These are phyloP conservation scores for Solanum hybrid DNA, from an alignment of 305 asterid genomes.

Conservation along the genomic window DNA sequence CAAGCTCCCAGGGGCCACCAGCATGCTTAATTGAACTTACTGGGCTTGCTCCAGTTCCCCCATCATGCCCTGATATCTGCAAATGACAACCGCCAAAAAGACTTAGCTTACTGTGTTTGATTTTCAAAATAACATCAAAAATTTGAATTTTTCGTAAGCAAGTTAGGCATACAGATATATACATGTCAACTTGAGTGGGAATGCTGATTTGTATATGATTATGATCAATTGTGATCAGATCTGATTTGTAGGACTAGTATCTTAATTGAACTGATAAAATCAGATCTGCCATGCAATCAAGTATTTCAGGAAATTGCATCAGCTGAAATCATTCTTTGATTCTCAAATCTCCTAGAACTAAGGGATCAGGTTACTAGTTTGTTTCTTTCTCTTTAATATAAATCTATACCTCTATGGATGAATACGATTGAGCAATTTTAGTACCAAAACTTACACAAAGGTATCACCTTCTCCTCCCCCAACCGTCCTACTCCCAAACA, in stretches of 20 bases:
- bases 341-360: neutral
- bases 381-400: neutral
- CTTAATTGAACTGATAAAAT: neutral
- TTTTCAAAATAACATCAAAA: neutral
- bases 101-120: neutral
- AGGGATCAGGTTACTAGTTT: neutral
- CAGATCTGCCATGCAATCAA: neutral
- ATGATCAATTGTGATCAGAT: neutral
- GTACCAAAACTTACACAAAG: neutral
- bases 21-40: constrained; percentile 99
- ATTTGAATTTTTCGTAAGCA: neutral
- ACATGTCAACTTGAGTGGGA: neutral
- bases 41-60: constrained; percentile 99
- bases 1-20: constrained; percentile 99
- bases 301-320: neutral
- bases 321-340: neutral
- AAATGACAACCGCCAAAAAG: constrained; percentile 2
- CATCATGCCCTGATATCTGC: constrained; percentile 99
- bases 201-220: neutral
- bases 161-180: neutral
- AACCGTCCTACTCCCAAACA: neutral
- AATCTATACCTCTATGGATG: neutral
- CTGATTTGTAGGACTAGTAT: neutral
- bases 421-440: neutral
- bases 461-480: neutral